Conservation (phyloP, 139 green algal species). For the Asterochloris erici region DNA sequence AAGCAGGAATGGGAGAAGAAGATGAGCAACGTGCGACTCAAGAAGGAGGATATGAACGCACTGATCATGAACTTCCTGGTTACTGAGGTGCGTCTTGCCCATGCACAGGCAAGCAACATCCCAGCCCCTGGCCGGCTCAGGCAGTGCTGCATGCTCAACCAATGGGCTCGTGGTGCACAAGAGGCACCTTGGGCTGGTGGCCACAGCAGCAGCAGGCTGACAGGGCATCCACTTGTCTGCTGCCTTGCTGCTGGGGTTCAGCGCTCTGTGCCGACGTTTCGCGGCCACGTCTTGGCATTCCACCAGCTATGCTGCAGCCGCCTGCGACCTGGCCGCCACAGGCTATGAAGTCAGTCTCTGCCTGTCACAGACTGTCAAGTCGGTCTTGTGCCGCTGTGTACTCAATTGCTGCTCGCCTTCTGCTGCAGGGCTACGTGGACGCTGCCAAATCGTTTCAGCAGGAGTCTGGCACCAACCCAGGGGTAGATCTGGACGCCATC, state of each 20-base stretch:
- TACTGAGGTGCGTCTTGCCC: slow-evolving; percentile 73
- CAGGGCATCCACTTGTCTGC: too few species aligned
- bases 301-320: too few species aligned
- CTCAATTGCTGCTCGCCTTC: neutral
- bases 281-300: too few species aligned
- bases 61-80: slow-evolving; percentile 97
- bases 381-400: neutral
- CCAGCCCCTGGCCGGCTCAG: too few species aligned
- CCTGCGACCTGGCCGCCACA: neutral
- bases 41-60: slow-evolving; percentile 90
- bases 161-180: too few species aligned
- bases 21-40: slow-evolving; percentile 60
- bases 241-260: too few species aligned
- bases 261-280: too few species aligned
- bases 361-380: neutral
- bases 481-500: slow-evolving; percentile 75
- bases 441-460: slow-evolving; percentile 81
- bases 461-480: slow-evolving; percentile 74
- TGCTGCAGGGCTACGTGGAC: slow-evolving; percentile 86
- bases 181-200: too few species aligned
- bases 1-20: slow-evolving; percentile 74
- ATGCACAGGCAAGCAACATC: too few species aligned
- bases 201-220: too few species aligned
- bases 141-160: too few species aligned
- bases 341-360: neutral